Conservation (phyloP, 176 grass and related monocot genomes). For the Aechmea fasciata region DNA sequence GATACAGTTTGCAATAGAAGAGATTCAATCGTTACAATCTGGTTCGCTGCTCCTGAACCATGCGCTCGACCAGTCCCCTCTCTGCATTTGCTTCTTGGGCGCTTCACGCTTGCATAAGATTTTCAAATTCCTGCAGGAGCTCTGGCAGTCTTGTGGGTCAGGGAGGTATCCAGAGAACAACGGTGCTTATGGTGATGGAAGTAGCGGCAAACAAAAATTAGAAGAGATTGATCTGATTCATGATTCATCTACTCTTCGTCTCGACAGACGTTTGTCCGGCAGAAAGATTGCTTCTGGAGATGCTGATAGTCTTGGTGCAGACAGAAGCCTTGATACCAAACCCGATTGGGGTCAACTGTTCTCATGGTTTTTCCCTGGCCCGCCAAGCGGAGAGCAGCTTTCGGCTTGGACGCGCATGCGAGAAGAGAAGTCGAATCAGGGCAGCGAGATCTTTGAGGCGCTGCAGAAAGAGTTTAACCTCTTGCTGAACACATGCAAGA, state of each 20-base stretch:
- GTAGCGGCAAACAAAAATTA: constrained; percentile 22
- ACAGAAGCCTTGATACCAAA: background rate
- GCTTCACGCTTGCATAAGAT: constrained; percentile 48
- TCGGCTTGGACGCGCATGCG: constrained; percentile 41
- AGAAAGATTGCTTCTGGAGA: constrained; percentile 26
- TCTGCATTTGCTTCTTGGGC: constrained; percentile 77
- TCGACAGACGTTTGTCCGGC: constrained; percentile 33
- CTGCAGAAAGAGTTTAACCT: constrained; percentile 61
- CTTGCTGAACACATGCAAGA: constrained; percentile 52
- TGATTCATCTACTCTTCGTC: constrained; percentile 39
- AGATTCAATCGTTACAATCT: constrained; percentile 51
- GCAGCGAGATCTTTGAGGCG: constrained; percentile 26
- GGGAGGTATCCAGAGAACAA: constrained; percentile 53
- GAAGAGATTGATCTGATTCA: constrained; percentile 48
- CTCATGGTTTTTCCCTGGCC: constrained; percentile 72
- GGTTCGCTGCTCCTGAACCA: constrained; percentile 44
- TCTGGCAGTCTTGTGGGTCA: constrained; percentile 55
- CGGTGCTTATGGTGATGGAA: constrained; percentile 29
- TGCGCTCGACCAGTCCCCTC: constrained; percentile 50
- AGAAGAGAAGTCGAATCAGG: constrained; percentile 43
- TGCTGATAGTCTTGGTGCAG: constrained; percentile 23
- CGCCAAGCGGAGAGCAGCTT: constrained; percentile 47
- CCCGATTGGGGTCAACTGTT: constrained; percentile 42
- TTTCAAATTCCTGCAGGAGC: constrained; percentile 69
- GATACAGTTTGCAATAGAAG: constrained; percentile 54